Evolutionary conservation across 257 asterid species (phyloP).

Genomic region (Solanum corneliomulleri): DNA sequence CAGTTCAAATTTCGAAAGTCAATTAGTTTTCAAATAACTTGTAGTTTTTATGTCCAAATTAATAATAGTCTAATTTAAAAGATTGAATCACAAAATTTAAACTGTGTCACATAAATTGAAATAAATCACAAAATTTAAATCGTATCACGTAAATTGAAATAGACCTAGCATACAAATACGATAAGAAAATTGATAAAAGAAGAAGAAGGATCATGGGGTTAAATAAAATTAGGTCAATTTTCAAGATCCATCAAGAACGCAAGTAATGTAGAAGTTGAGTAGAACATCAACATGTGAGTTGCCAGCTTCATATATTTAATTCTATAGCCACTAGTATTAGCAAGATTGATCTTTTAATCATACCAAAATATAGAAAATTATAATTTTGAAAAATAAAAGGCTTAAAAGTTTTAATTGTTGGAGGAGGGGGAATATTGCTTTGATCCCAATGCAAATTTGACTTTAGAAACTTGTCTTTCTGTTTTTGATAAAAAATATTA

Average conservation of each 20-base stretch:
- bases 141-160: neutral
- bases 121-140: no score
- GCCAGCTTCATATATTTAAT: neutral
- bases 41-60: neutral
- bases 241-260: conserved; percentile 15
- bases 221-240: neutral
- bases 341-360: neutral
- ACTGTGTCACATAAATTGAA: neutral
- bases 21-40: neutral
- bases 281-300: conserved; percentile 13
- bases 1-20: neutral
- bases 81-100: neutral
- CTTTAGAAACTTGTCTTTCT: neutral
- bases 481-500: neutral
- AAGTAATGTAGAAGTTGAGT: conserved; percentile 1
- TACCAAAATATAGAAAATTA: neutral
- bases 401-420: neutral
- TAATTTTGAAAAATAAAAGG: neutral
- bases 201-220: neutral
- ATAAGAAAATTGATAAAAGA: neutral
- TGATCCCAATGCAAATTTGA: neutral
- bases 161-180: fast-evolving
- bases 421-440: neutral
- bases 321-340: neutral
- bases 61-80: neutral